Base-by-base conservation (phyloP, 805 yeast genomes). In the Pichia californica region DNA sequence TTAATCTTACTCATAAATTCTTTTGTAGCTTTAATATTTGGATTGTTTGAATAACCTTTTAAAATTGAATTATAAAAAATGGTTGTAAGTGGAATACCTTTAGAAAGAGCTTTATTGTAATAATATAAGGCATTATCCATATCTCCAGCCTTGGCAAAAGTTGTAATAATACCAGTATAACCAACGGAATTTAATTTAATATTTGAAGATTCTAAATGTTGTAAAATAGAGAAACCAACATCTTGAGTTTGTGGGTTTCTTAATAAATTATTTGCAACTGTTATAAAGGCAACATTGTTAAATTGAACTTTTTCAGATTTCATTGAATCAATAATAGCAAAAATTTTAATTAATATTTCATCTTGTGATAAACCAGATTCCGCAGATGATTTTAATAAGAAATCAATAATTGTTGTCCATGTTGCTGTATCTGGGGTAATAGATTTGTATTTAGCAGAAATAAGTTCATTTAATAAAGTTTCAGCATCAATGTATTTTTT, bases 381-480 rank as follows among this genome's bases (percentile, higher is more conserved):
- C 45, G 63, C 77, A 29, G 71, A 65, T n/a, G 62, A 63, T 55
- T 76, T 77, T 62, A 81, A 68, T 49, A 71, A 66, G 41, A 71
- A 60, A 52, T 81, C 79, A 41, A 81, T 68, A 20, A 81, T 62
- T 29, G 74, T 71, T 4, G 88, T 73, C 60, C 76, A 76, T 2
- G 89, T 81, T 15, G 77, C 77, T 36, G 77, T 67, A 56, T 79
- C 85, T 23, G 83, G 82, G 30, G 66, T 53, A 20, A 81, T 58
- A 3, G 63, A 56, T 21, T 63, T 45, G 27, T 57, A 57, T 7
- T 46, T 37, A 7, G 35, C 23, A 3, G 45, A 21, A 3, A 56
- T 21, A 76, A 80, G 72, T 45, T 65, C 64, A 28, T 69, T 63
- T 33, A 82, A 59, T 13, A 76, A 64, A n/a, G 65, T 67, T n/a